These are phyloP conservation scores for Cynara cardunculus DNA, from an alignment of 129 eudicot genomes.

Conservation along the genomic window DNA sequence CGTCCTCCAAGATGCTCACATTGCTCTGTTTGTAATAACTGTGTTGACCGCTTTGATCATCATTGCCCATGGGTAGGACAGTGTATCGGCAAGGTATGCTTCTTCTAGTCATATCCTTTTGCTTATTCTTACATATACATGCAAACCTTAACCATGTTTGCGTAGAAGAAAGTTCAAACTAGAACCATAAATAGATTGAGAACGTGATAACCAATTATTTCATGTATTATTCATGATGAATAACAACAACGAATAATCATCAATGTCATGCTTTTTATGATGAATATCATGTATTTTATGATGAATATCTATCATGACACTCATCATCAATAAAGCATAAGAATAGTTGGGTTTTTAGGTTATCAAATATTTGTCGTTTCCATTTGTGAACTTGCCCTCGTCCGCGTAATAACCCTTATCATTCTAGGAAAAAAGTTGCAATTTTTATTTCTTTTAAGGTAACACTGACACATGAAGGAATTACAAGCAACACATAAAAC, in stretches of 20 bases:
- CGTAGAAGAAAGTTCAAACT: background rate
- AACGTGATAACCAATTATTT: background rate
- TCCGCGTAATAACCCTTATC: too few species aligned
- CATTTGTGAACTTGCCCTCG: too few species aligned
- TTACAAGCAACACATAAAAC: too few species aligned
- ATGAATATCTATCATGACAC: background rate
- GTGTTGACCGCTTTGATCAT: slow-evolving; percentile 73
- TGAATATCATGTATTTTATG: background rate
- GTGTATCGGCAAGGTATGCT: slow-evolving; percentile 62
- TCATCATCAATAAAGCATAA: background rate
- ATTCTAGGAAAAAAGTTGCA: too few species aligned
- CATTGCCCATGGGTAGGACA: slow-evolving; percentile 89
- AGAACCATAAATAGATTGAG: background rate
- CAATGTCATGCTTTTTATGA: background rate
- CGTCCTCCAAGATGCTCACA: slow-evolving; percentile 80
- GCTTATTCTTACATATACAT: background rate
- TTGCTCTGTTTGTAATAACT: slow-evolving; percentile 66
- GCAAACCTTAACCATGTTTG: background rate
- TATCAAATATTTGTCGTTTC: too few species aligned
- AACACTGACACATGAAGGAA: too few species aligned
- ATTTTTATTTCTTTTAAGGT: too few species aligned
- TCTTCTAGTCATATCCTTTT: background rate
- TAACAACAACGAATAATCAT: background rate
- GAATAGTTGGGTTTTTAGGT: background rate
- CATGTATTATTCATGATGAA: background rate